Evolutionary conservation across 169 alveolate species (phyloP), one percentile per base, ranked within the genome.

Genomic region (Plasmodium vivax): DNA sequence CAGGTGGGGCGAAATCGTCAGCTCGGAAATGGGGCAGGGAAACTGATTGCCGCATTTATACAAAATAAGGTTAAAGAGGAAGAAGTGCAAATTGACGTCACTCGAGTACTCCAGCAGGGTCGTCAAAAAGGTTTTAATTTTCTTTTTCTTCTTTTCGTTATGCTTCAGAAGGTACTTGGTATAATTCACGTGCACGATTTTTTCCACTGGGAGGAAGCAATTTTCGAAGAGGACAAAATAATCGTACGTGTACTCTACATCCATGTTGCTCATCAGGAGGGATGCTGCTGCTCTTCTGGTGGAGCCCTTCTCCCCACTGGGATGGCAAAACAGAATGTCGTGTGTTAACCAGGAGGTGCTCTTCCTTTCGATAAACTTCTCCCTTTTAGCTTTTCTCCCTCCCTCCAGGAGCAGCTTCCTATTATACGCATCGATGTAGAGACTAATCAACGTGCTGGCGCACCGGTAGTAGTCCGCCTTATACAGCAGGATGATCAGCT

Each of bases 11-110:
- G 95, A 92, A 2, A 79, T 92, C 8, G 32, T 54, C 1, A 92
- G 38, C 43, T 92, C 92, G n/a, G 77, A 92, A 10, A 92, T 75
- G 8, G 92, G 47, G 73, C 95, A 92, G 1, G 95, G 95, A 34
- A 92, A 92, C 27, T 77, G 81, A 58, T 92, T 92, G n/a, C 54
- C 75, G 58, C 95, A 92, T 92, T 92, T 92, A 62, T 92, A 92
- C 43, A 92, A 58, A 72, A 92, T 82, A 54, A 92, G 79, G 77
- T 92, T 71, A 82, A 92, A 92, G 12, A 92, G 30, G 30, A 92
- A 92, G 23, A 92, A 92, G 56, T 92, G 95, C 23, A 92, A 92
- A 34, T 92, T 92, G 0, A 92, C 34, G 68, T 92, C 95, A 19
- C 30, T 82, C 2, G 85, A 92, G 51, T 71, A 73, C 51, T 82